Evolutionary conservation across 768 basidiomycete species (phyloP).

Genomic region (Serendipita vermifera): DNA sequence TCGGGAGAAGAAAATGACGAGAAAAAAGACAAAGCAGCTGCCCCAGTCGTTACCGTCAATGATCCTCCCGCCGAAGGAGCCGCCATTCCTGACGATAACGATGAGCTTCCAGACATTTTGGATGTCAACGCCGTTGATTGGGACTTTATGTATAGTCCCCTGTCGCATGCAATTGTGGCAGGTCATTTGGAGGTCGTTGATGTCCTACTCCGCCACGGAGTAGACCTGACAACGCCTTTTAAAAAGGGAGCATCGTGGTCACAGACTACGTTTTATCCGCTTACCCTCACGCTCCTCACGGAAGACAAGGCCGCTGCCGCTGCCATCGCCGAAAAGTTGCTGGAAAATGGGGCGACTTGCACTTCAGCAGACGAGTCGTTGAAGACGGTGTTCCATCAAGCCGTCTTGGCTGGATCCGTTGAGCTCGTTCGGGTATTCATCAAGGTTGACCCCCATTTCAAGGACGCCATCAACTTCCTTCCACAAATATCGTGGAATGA

Average conservation of each 20-base stretch:
- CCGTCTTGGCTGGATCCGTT: conserved; percentile 19
- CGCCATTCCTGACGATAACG: conserved; percentile 37
- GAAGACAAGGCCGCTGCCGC: conserved; percentile 18
- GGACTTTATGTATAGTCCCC: conserved; percentile 43
- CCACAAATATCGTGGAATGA: conserved; percentile 14
- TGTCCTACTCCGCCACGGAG: neutral
- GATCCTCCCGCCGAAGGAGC: conserved; percentile 16
- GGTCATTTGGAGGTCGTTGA: neutral
- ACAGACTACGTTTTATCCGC: conserved; percentile 29
- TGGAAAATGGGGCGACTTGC: conserved; percentile 22
- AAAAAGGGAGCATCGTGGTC: conserved; percentile 33
- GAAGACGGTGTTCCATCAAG: conserved; percentile 23
- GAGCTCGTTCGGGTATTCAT: conserved; percentile 21
- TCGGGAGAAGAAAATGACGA: conserved; percentile 24
- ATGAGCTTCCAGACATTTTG: conserved; percentile 41
- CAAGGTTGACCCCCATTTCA: conserved; percentile 22
- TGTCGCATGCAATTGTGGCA: conserved; percentile 33
- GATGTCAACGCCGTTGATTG: conserved; percentile 43
- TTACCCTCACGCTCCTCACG: conserved; percentile 21
- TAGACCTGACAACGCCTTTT: conserved; percentile 8
- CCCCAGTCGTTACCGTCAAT: neutral
- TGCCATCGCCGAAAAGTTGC: conserved; percentile 21
- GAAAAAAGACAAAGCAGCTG: neutral
- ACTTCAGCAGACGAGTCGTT: conserved; percentile 22
- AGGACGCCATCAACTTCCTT: conserved; percentile 20